Evolutionary conservation across 768 basidiomycete genomes (phyloP).

Genomic region (Agaricus bisporus): DNA sequence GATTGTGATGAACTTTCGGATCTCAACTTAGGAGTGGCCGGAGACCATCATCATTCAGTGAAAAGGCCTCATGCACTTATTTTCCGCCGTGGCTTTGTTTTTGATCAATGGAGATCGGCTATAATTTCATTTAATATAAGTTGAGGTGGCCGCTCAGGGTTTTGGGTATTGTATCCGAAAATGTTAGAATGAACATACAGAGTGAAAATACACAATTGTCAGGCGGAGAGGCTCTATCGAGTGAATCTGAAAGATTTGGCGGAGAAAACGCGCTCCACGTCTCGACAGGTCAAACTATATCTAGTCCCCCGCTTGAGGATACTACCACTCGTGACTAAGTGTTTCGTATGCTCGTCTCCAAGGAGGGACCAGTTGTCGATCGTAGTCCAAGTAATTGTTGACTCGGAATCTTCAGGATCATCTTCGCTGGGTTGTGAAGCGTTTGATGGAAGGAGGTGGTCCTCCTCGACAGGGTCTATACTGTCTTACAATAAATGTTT

Average conservation of each 20-base stretch:
- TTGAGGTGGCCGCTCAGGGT: not conserved
- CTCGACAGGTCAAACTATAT: slow-evolving; percentile 83
- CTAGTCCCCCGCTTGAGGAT: slow-evolving; percentile 50
- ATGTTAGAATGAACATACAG: not conserved
- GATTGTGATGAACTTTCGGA: slow-evolving; percentile 3
- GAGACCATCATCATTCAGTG: slow-evolving; percentile 8
- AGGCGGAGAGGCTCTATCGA: slow-evolving; percentile 12
- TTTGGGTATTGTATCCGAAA: not conserved
- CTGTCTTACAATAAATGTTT: slow-evolving; percentile 19
- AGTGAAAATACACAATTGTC: not conserved
- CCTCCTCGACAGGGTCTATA: slow-evolving; percentile 55
- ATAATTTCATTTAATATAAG: not conserved
- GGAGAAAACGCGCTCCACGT: slow-evolving; percentile 59
- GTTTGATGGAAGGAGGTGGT: slow-evolving; percentile 30
- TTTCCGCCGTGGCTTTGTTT: not conserved
- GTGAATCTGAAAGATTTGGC: slow-evolving; percentile 21
- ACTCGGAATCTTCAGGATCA: not conserved
- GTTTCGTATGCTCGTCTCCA: slow-evolving; percentile 29
- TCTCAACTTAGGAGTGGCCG: not conserved
- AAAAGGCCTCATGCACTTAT: not conserved
- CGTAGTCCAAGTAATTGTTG: not conserved
- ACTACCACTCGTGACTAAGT: slow-evolving; percentile 41
- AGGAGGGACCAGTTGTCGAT: slow-evolving; percentile 61
- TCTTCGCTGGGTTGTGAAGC: slow-evolving; percentile 17
- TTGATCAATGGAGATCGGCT: not conserved